These are phyloP conservation scores for Pseudohalonectria lignicola DNA, from an alignment of 2,329 filamentous ascomycete genomes.

Conservation along the genomic window DNA sequence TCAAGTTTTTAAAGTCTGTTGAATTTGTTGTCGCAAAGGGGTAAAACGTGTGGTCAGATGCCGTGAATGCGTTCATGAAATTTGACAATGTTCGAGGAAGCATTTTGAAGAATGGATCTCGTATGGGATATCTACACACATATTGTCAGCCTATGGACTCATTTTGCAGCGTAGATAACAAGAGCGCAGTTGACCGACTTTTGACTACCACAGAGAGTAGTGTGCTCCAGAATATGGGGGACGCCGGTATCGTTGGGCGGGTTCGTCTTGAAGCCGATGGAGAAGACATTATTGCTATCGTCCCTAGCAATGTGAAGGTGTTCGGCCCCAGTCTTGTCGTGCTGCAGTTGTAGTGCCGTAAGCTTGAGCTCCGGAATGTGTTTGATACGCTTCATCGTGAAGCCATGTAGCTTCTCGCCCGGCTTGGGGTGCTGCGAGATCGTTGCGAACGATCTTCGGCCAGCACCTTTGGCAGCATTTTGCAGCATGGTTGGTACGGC, in stretches of 20 bases:
- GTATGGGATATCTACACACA: constrained; percentile 75
- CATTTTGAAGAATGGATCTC: constrained; percentile 99
- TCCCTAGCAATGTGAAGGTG: constrained; percentile 92
- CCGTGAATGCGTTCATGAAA: constrained; percentile 99
- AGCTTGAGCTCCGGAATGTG: constrained; percentile 90
- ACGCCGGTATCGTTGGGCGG: constrained; percentile 93
- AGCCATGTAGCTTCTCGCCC: constrained; percentile 84
- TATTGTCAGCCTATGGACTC: constrained; percentile 15
- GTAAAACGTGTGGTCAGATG: constrained; percentile 92
- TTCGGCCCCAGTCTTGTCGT: constrained; percentile 92
- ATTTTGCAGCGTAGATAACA: not conserved
- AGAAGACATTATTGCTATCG: constrained; percentile 98
- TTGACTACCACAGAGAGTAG: constrained; percentile 87
- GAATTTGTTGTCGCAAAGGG: constrained; percentile 95
- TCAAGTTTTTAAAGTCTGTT: constrained; percentile 90
- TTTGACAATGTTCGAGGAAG: constrained; percentile 94
- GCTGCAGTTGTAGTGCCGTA: constrained; percentile 79
- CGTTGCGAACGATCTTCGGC: constrained; percentile 60
- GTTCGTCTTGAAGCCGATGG: constrained; percentile 98
- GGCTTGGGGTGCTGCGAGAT: constrained; percentile 58
- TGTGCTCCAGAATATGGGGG: constrained; percentile 95
- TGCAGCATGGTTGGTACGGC: too few relatives aligned
- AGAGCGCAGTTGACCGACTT: constrained; percentile 46
- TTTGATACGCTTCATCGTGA: constrained; percentile 80
- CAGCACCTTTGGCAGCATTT: constrained; percentile 21